Evolutionary conservation across 169 alveolate species (phyloP).

Genomic region (Plasmodium gonderi): DNA sequence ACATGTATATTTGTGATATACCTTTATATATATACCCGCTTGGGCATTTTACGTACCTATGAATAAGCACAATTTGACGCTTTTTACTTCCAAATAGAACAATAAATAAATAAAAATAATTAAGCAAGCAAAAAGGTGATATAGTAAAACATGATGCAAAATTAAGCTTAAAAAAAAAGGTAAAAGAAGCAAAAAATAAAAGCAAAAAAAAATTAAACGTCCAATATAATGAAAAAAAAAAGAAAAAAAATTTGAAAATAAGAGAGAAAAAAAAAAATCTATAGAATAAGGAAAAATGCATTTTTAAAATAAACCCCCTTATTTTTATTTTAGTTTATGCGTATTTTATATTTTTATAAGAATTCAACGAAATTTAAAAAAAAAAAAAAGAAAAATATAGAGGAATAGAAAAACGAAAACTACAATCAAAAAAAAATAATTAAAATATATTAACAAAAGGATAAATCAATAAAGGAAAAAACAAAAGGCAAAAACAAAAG

Average conservation of each 20-base stretch:
- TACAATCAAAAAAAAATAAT: too few relatives aligned
- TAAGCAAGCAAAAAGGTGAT: not conserved
- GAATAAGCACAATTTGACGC: too few relatives aligned
- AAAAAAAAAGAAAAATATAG: not conserved
- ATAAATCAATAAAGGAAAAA: not conserved
- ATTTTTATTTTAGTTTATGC: not conserved
- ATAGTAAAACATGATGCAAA: not conserved
- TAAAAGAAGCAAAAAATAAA: not conserved
- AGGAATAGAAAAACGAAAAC: not conserved
- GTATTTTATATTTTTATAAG: not conserved
- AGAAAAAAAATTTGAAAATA: not conserved
- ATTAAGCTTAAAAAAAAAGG: not conserved
- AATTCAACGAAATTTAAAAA: not conserved
- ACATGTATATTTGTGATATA: not conserved
- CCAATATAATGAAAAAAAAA: not conserved
- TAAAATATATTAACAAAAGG: not conserved
- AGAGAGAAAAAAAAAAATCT: not conserved
- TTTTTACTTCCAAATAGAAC: too few relatives aligned
- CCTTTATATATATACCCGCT: too few relatives aligned
- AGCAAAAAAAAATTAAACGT: not conserved
- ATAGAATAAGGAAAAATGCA: not conserved
- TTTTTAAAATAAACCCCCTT: not conserved
- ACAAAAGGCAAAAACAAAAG: not conserved
- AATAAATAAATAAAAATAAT: not conserved
- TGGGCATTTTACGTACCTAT: too few relatives aligned